These are phyloP conservation scores for Rubroboletus satanas DNA, from an alignment of 768 basidiomycete genomes.

Conservation along the genomic window DNA sequence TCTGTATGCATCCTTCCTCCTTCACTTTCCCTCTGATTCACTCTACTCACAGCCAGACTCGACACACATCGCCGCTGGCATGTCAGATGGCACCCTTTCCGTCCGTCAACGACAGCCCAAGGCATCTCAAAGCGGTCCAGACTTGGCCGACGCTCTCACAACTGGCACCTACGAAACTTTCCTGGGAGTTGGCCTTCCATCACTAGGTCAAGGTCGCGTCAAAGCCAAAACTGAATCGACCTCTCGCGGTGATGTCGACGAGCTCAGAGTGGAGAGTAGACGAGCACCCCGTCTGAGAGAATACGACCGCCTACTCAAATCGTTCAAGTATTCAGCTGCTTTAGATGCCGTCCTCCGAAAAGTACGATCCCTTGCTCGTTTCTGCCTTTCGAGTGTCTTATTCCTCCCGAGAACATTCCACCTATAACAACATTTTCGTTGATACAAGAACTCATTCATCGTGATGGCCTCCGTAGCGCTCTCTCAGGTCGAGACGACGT, in stretches of 20 bases:
- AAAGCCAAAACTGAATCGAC: constrained; percentile 48
- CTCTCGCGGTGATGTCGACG: constrained; percentile 60
- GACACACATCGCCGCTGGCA: constrained; percentile 94
- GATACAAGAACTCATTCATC: constrained; percentile 88
- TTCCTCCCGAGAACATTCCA: constrained; percentile 60
- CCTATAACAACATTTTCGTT: constrained; percentile 86
- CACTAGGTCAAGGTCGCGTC: constrained; percentile 52
- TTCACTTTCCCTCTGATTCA: constrained; percentile 7
- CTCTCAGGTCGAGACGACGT: constrained; percentile 91
- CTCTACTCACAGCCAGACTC: constrained; percentile 72
- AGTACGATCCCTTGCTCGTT: constrained; percentile 37
- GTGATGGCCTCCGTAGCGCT: constrained; percentile 83
- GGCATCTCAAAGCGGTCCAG: constrained; percentile 48
- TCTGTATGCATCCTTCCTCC: constrained; percentile 51
- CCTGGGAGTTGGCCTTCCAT: constrained; percentile 49
- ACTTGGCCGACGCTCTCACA: constrained; percentile 40
- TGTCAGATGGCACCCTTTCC: constrained; percentile 98
- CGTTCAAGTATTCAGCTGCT: constrained; percentile 92
- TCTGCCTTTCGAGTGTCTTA: neutral
- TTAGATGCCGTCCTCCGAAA: constrained; percentile 88
- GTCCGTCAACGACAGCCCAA: constrained; percentile 84
- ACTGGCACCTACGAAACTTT: constrained; percentile 67
- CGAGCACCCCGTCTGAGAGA: constrained; percentile 70
- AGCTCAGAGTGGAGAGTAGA: constrained; percentile 73
- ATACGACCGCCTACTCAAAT: constrained; percentile 87